Evolutionary conservation across 2,329 filamentous ascomycete species (phyloP).

Genomic region (Penicillium freii): DNA sequence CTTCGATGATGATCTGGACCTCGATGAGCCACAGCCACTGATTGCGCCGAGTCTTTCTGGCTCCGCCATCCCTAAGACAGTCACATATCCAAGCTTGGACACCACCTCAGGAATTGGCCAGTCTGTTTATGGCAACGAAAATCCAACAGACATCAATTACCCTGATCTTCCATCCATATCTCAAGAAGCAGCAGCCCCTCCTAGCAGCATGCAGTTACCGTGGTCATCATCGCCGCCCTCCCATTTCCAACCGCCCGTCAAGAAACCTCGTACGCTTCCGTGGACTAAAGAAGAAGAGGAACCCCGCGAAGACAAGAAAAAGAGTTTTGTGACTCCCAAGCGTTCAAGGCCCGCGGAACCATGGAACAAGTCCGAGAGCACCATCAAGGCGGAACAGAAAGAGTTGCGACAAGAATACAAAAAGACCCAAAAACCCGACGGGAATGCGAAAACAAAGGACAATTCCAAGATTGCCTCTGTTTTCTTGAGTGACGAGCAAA

Average conservation of each 20-base stretch:
- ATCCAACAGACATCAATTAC: constrained; percentile 33
- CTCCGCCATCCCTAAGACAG: constrained; percentile 7
- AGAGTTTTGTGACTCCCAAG: constrained; percentile 44
- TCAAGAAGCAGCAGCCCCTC: constrained; percentile 33
- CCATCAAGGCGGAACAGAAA: constrained; percentile 74
- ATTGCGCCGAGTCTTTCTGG: constrained; percentile 16
- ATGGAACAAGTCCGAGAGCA: constrained; percentile 74
- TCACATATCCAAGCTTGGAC: constrained; percentile 22
- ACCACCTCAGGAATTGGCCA: constrained; percentile 1
- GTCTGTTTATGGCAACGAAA: constrained; percentile 14
- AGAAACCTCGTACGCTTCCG: constrained; percentile 67
- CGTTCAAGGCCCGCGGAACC: constrained; percentile 47
- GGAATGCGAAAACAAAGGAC: constrained; percentile 40
- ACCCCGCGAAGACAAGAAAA: constrained; percentile 23
- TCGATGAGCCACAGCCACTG: constrained; percentile 52
- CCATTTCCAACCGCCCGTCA: constrained; percentile 37
- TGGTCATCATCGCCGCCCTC: constrained; percentile 65
- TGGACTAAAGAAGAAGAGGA: constrained; percentile 47
- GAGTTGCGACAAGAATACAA: constrained; percentile 62
- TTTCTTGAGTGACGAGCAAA: constrained; percentile 81
- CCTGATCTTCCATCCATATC: constrained; percentile 35
- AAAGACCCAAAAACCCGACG: constrained; percentile 50
- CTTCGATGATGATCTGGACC: constrained; percentile 77
- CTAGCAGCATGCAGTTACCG: constrained; percentile 60
- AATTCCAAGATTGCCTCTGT: constrained; percentile 53